Base-by-base conservation (phyloP, 1,139 yeast genomes). In the Suhomyces chickasaworum region DNA sequence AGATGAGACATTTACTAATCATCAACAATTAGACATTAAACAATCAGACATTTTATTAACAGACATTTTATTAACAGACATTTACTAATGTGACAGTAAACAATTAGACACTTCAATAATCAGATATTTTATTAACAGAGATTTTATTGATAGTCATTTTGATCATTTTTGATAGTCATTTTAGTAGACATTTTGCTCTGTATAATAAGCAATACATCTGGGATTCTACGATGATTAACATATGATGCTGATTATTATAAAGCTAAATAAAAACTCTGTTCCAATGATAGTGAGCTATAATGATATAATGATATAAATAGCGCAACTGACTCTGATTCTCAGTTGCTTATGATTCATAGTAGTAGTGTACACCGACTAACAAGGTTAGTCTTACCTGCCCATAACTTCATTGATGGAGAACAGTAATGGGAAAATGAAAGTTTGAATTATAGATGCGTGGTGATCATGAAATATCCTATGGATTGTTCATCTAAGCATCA, bases 401-500 rank as follows among this genome's bases (percentile, higher is more conserved):
- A 10, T 3, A 25, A 10, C 29, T 25, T n/a, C 29, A 25, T 25
- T 25, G 12, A 25, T 6, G 12, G 6, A 10, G 29, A 25, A 25
- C 29, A 10, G 29, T 10, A 6, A 25, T 25, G 29, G 27, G 3
- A 25, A 25, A 25, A 10, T 9, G 5, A 20, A 20, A 20, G 22
- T 20, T 20, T 20, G 7, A 7, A 7, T 20, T 20, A 7, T 5
- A 5, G 22, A 5, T 20, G 7, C 7, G 22, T 20, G 4, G 22
- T 20, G 22, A 20, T 20, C 22, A 7, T 5, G 7, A 20, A 7
- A 20, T 5, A 20, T 20, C 22, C 4, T 10, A 10, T 23, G 27
- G 13, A 10, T 9, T 10, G 13, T 3, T 38, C 2, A 8, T 17
- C 36, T 22, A 21, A 16, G 42, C 40, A n/a, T 48, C 57, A 12